Base-by-base conservation (phyloP, 345 rosid species). In the Rhodamnia rubescens region DNA sequence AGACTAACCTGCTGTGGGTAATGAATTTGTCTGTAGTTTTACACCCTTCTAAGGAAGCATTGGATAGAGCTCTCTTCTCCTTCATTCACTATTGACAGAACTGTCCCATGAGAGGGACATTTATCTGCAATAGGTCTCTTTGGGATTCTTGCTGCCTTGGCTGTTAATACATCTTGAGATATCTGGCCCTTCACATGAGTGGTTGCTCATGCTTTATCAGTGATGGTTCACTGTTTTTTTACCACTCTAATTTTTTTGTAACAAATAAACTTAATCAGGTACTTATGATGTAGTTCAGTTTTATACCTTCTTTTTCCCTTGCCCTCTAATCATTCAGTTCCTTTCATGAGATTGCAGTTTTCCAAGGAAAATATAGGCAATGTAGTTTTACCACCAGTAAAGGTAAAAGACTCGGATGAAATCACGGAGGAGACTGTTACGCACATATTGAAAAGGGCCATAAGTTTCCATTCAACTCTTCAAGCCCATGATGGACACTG, bases 401-500 rank as follows among this genome's bases (percentile, higher is more conserved):
- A 91, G 83, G 86, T 93, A 75, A 89, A 89, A 83, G 94, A 95
- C 56, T 56, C 85, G 7, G 98, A 97, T 58, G 93, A 90, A 80
- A 87, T 95, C 55, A 91, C 98, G 0, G 96, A 93, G 81, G 93
- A 91, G 87, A 91, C 87, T 69, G 96, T 97, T 84, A 90, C 89
- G 5, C 84, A 32, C 80, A 91, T 96, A 8, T 89, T 97, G 82
- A 91, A 90, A 89, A 96, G 96, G 89, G 98, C 94, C 83, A 15
- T 97, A 86, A 89, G 87, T 88, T 95, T 91, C 88, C 90, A 94
- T 90, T 95, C 99, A 74, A 90, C 92, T 53, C 86, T 96, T 42
- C 98, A 96, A 90, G 98, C 98, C 5, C 90, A 92, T 61, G 99
- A 97, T 75, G 99, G 98, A 51, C 98, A 97, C 86, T 97, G 99